Percentiles rank a stretch among this genome's conserved stretches.
Conservation (phyloP, 2,329 filamentous ascomycete species). For the Nothopassalora personata region DNA sequence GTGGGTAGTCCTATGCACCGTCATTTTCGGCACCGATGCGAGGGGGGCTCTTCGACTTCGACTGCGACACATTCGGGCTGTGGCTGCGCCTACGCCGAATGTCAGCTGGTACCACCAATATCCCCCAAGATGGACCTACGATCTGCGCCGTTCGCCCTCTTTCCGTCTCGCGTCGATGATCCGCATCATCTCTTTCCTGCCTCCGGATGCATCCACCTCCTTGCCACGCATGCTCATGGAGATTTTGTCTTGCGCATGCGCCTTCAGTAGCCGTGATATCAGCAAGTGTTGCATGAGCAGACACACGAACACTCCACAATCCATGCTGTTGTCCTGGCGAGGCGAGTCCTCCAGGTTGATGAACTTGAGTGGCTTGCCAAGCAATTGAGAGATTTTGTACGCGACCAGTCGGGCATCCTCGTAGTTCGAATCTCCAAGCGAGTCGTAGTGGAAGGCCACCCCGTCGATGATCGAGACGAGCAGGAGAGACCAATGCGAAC, state of each 20-base stretch:
- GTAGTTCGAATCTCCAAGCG: slow-evolving; percentile 68
- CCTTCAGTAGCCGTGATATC: slow-evolving; percentile 72
- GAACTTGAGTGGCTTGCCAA: slow-evolving; percentile 65
- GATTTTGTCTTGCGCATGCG: slow-evolving; percentile 77
- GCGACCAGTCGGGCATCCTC: slow-evolving; percentile 66
- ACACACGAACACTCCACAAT: slow-evolving; percentile 95
- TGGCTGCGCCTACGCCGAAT: slow-evolving; percentile 16
- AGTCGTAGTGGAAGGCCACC: slow-evolving; percentile 96
- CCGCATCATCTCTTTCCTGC: slow-evolving; percentile 82
- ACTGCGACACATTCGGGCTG: slow-evolving; percentile 19
- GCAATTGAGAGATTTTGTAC: slow-evolving; percentile 62
- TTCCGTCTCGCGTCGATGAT: slow-evolving; percentile 83
- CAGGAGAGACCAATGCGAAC: slow-evolving; percentile 90
- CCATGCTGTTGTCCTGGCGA: slow-evolving; percentile 84
- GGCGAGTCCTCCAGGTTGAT: slow-evolving; percentile 79
- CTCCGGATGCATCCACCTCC: slow-evolving; percentile 71
- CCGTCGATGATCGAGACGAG: slow-evolving; percentile 84
- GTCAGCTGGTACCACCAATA: background rate
- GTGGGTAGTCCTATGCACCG: background rate
- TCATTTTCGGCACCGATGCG: slow-evolving; percentile 27
- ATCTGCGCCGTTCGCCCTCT: slow-evolving; percentile 77
- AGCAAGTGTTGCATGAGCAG: slow-evolving; percentile 92
- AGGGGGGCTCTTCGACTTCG: slow-evolving; percentile 20
- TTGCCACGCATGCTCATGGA: slow-evolving; percentile 90
- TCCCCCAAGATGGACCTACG: slow-evolving; percentile 52